phyloP scores from a whole-genome alignment of 108 stramenopile species.

The Cyclotella distinguenda region DNA sequence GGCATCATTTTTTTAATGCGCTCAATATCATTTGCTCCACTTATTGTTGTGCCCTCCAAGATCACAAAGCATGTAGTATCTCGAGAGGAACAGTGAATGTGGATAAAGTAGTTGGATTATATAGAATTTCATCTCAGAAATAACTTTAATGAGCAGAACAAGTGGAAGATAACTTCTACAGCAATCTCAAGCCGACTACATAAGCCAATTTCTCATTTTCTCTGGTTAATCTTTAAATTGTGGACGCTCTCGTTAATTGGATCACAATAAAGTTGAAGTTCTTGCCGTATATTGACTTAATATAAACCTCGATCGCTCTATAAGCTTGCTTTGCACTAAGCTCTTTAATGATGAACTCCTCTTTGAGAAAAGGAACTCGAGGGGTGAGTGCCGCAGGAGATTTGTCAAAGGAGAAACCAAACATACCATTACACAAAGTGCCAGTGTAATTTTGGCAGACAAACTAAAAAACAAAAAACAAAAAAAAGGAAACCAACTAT shows the following conservation, averaged over 20 bases:
- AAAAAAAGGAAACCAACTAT: conserved; percentile 35
- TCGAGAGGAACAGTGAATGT: conserved; percentile 32
- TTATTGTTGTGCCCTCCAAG: conserved; percentile 37
- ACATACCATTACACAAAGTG: conserved; percentile 22
- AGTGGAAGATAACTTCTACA: neutral
- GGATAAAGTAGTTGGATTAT: conserved; percentile 38
- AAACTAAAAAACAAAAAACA: neutral
- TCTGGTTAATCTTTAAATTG: conserved; percentile 27
- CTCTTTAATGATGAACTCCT: conserved; percentile 52
- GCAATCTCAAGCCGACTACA: neutral
- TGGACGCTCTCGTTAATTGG: conserved; percentile 51
- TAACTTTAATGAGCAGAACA: neutral
- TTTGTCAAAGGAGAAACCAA: conserved; percentile 58
- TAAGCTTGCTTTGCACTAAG: conserved; percentile 62
- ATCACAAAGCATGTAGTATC: conserved; percentile 48
- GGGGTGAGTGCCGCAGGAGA: conserved; percentile 57
- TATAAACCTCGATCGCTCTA: conserved; percentile 83
- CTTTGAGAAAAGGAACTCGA: conserved; percentile 48
- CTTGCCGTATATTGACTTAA: conserved; percentile 87
- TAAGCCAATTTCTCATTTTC: conserved; percentile 50
- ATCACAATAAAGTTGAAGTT: conserved; percentile 75
- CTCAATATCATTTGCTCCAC: conserved; percentile 40
- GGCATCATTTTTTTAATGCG: conserved; percentile 33
- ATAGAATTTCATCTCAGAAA: neutral
- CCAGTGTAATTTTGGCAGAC: neutral